A percentile compares a stretch with the other conserved stretches of the same genome.
Conservation (phyloP, 2,329 filamentous ascomycete species). For the Amauroascus niger region DNA sequence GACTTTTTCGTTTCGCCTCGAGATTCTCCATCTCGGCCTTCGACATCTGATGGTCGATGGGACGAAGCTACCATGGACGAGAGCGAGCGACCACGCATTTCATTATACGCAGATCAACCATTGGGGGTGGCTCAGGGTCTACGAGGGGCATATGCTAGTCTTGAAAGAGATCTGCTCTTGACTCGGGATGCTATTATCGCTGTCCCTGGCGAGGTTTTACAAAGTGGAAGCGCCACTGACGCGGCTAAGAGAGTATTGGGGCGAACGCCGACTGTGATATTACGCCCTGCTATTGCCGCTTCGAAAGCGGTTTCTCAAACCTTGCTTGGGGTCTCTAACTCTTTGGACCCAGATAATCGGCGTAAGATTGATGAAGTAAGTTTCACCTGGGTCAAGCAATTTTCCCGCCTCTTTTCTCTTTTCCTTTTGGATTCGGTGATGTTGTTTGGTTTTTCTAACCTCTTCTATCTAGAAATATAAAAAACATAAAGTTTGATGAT, state of each 20-base stretch:
- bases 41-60: slow-evolving; percentile 38
- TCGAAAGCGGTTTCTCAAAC: slow-evolving; percentile 83
- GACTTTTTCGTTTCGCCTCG: slow-evolving; percentile 50
- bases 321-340: slow-evolving; percentile 83
- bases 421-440: no score
- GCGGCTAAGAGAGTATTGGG: slow-evolving; percentile 68
- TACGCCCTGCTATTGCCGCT: slow-evolving; percentile 81
- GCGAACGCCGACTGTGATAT: slow-evolving; percentile 83
- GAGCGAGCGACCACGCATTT: slow-evolving; percentile 63
- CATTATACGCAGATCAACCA: slow-evolving; percentile 88
- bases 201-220: slow-evolving; percentile 82
- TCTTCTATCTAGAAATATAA: slow-evolving; percentile 37
- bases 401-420: neutral
- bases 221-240: slow-evolving; percentile 69
- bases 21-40: slow-evolving; percentile 26
- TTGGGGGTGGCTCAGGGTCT: slow-evolving; percentile 79
- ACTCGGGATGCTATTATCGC: slow-evolving; percentile 89
- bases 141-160: slow-evolving; percentile 67
- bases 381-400: slow-evolving; percentile 22
- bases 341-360: slow-evolving; percentile 72
- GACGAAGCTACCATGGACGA: slow-evolving; percentile 56
- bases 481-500: slow-evolving; percentile 20
- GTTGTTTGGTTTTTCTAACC: neutral
- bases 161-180: slow-evolving; percentile 77
- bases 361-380: slow-evolving; percentile 81